A percentile compares a stretch with the other conserved stretches of the same genome.
Conservation (phyloP, 768 basidiomycete genomes). For the Amanita rimosa region DNA sequence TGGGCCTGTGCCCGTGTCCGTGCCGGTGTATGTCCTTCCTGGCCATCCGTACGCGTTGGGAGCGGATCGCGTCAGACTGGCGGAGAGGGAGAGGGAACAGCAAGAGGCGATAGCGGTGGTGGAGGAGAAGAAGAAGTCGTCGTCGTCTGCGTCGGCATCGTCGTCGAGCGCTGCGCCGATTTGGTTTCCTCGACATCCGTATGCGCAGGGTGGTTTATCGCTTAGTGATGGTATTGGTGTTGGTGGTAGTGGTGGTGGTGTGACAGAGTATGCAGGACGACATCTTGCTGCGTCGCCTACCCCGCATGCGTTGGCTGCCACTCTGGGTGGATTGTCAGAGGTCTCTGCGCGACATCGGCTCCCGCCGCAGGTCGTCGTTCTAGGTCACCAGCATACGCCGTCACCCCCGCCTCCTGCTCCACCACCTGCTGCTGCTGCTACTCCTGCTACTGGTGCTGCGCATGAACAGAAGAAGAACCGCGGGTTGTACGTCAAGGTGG, state of each 20-base stretch:
- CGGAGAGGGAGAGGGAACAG: conserved; percentile 6
- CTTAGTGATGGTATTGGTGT: conserved; percentile 9
- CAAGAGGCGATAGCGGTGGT: too few relatives aligned
- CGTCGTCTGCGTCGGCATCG: too few relatives aligned
- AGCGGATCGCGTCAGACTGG: conserved; percentile 9
- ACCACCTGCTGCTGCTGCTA: too few relatives aligned
- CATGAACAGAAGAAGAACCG: neutral
- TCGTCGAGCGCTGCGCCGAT: too few relatives aligned
- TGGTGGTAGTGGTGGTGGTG: conserved; percentile 10
- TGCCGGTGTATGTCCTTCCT: neutral
- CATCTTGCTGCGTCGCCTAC: conserved; percentile 16
- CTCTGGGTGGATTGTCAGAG: conserved; percentile 13
- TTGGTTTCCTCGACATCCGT: conserved; percentile 34
- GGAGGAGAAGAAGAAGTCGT: neutral
- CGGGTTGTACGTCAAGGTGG: conserved; percentile 17
- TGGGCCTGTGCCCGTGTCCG: neutral
- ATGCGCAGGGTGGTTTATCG: conserved; percentile 32
- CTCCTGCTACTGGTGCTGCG: too few relatives aligned
- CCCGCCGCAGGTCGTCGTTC: conserved; percentile 23
- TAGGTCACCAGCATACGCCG: conserved; percentile 3
- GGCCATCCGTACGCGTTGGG: conserved; percentile 2
- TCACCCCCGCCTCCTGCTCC: neutral
- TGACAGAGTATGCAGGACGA: conserved; percentile 24
- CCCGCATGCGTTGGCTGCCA: conserved; percentile 6
- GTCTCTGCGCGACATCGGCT: conserved; percentile 22